Evolutionary conservation across 2,329 filamentous ascomycete genomes (phyloP).

Genomic region (Penicillium sp.): DNA sequence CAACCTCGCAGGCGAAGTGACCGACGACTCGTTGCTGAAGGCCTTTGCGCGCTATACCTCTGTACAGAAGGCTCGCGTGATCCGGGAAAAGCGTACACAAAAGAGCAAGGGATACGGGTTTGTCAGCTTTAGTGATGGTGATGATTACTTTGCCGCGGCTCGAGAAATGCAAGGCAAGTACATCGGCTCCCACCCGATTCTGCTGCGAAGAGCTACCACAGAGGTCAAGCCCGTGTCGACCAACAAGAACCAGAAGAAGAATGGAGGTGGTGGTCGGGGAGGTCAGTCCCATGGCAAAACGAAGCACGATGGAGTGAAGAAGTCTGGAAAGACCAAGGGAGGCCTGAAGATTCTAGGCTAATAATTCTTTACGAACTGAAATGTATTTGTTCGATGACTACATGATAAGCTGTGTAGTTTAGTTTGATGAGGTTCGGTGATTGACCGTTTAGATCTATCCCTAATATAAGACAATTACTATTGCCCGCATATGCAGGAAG

Average conservation of each 20-base stretch:
- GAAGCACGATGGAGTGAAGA: slow-evolving; percentile 45
- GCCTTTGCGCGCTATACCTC: slow-evolving; percentile 85
- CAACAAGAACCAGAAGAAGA: slow-evolving; percentile 58
- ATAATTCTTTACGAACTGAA: slow-evolving; percentile 5
- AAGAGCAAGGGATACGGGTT: slow-evolving; percentile 97
- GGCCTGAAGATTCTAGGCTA: slow-evolving; percentile 44
- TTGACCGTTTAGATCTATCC: background rate
- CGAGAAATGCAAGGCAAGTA: slow-evolving; percentile 99
- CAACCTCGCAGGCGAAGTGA: slow-evolving; percentile 94
- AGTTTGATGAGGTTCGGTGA: background rate
- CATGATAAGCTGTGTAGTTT: background rate
- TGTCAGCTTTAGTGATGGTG: slow-evolving; percentile 89
- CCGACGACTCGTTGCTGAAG: slow-evolving; percentile 90
- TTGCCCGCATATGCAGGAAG: background rate
- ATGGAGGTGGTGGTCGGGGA: slow-evolving; percentile 25
- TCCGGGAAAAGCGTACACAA: slow-evolving; percentile 90
- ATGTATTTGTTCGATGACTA: background rate
- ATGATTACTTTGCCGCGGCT: slow-evolving; percentile 93
- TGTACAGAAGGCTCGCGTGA: slow-evolving; percentile 85
- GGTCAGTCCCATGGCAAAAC: slow-evolving; percentile 40
- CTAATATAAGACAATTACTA: background rate
- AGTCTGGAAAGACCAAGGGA: slow-evolving; percentile 45
- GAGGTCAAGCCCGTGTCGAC: slow-evolving; percentile 78
- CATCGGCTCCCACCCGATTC: slow-evolving; percentile 91
- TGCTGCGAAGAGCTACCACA: slow-evolving; percentile 81